These are phyloP conservation scores for Alternaria solani DNA, from an alignment of 2,329 filamentous ascomycete genomes.

Conservation along the genomic window DNA sequence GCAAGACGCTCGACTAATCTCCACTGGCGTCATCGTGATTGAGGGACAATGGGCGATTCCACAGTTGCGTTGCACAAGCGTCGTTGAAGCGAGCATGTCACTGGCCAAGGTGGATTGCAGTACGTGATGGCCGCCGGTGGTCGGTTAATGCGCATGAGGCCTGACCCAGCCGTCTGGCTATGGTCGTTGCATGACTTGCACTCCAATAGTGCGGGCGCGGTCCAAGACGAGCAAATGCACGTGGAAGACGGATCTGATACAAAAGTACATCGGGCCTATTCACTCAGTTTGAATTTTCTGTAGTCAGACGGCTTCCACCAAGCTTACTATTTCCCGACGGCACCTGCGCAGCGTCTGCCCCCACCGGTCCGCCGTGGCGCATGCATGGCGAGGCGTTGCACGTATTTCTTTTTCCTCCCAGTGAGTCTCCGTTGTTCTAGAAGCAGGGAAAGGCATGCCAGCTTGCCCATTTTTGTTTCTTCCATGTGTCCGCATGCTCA, in stretches of 20 bases:
- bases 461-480: not conserved
- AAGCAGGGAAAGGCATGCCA: slow-evolving; percentile 7
- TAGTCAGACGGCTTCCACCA: slow-evolving; percentile 4
- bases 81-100: slow-evolving; percentile 30
- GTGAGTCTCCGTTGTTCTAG: not conserved
- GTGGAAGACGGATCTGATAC: slow-evolving; percentile 36
- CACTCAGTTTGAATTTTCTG: slow-evolving; percentile 7
- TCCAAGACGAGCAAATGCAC: slow-evolving; percentile 33
- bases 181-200: slow-evolving; percentile 44
- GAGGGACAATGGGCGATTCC: slow-evolving; percentile 20
- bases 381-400: slow-evolving; percentile 5
- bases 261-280: slow-evolving; percentile 23
- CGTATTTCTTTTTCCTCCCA: slow-evolving; percentile 12
- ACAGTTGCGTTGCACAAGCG: slow-evolving; percentile 33
- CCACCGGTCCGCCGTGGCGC: slow-evolving; percentile 8
- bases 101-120: slow-evolving; percentile 23
- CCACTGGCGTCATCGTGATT: slow-evolving; percentile 35
- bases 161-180: slow-evolving; percentile 40
- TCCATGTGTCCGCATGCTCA: slow-evolving; percentile 5
- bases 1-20: slow-evolving; percentile 35
- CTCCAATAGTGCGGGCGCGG: slow-evolving; percentile 28
- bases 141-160: slow-evolving; percentile 32
- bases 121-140: slow-evolving; percentile 25
- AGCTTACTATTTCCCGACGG: slow-evolving; percentile 5
- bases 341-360: slow-evolving; percentile 6